phyloP scores from a whole-genome alignment of 257 asterid genomes.

The Solanum verrucosum region DNA sequence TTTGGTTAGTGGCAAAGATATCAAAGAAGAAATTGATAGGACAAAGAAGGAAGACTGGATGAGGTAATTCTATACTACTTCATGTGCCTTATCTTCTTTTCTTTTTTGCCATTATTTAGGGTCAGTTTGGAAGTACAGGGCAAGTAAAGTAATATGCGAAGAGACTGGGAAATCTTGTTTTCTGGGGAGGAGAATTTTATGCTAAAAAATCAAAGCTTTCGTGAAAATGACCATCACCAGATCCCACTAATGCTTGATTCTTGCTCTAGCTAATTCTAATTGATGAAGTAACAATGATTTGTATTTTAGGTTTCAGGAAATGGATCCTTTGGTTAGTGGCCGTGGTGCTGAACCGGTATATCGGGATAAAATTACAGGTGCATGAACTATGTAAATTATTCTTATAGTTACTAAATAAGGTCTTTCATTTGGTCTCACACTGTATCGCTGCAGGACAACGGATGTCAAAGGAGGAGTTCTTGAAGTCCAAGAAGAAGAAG shows the following conservation, averaged over 20 bases:
- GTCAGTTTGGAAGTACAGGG: background rate
- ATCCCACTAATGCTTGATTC: background rate
- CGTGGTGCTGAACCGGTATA: constrained; percentile 66
- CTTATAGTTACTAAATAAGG: background rate
- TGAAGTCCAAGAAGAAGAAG: constrained; percentile 51
- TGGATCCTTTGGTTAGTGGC: constrained; percentile 82
- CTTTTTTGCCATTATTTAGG: background rate
- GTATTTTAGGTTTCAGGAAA: constrained; percentile 47
- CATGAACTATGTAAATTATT: background rate
- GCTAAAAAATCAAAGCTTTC: background rate
- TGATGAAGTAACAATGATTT: background rate
- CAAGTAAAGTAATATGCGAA: background rate
- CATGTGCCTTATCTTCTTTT: background rate
- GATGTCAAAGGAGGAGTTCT: constrained; percentile 69
- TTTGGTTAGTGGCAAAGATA: constrained; percentile 62
- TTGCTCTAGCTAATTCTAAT: background rate
- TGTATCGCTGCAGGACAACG: constrained; percentile 53
- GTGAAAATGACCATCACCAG: background rate
- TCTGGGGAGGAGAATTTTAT: background rate
- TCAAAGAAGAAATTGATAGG: constrained; percentile 58
- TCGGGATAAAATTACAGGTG: constrained; percentile 82
- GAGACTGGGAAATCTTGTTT: background rate
- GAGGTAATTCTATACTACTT: constrained; percentile 36
- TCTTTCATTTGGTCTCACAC: background rate
- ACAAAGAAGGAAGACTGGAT: constrained; percentile 51